Evolutionary conservation across 108 stramenopile genomes (phyloP).

Genomic region (Asterionellopsis glacialis): DNA sequence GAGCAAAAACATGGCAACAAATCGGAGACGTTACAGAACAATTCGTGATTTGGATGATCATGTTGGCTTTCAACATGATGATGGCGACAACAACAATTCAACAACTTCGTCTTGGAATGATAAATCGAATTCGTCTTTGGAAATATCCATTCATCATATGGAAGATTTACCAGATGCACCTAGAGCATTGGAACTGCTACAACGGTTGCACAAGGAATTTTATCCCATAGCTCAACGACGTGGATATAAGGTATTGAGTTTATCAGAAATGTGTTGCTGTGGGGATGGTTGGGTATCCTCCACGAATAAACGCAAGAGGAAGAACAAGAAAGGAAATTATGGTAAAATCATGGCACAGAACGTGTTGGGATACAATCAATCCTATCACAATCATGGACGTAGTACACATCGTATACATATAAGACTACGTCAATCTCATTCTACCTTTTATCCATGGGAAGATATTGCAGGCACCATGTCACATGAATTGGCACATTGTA

Average conservation of each 20-base stretch:
- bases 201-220: slow-evolving; percentile 64
- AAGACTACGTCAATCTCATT: slow-evolving; percentile 58
- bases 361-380: slow-evolving; percentile 77
- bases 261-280: slow-evolving; percentile 84
- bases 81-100: too few species aligned
- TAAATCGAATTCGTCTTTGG: too few species aligned
- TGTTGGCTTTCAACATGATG: too few species aligned
- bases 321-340: slow-evolving; percentile 1
- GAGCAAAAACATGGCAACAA: too few species aligned
- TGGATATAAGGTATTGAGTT: slow-evolving; percentile 51
- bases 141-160: slow-evolving; percentile 31
- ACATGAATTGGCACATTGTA: slow-evolving; percentile 77
- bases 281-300: slow-evolving; percentile 42
- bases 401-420: slow-evolving; percentile 63
- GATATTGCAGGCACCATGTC: slow-evolving; percentile 78
- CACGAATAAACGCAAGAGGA: not conserved
- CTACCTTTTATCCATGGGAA: slow-evolving; percentile 47
- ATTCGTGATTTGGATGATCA: too few species aligned
- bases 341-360: slow-evolving; percentile 41
- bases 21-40: too few species aligned
- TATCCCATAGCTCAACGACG: slow-evolving; percentile 50
- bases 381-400: slow-evolving; percentile 1
- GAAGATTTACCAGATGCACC: slow-evolving; percentile 39
- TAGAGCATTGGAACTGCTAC: slow-evolving; percentile 33
- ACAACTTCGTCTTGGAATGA: slow-evolving; percentile 15